Evolutionary conservation across 495 filamentous ascomycete genomes (phyloP).

Genomic region (Penicillium herquei): DNA sequence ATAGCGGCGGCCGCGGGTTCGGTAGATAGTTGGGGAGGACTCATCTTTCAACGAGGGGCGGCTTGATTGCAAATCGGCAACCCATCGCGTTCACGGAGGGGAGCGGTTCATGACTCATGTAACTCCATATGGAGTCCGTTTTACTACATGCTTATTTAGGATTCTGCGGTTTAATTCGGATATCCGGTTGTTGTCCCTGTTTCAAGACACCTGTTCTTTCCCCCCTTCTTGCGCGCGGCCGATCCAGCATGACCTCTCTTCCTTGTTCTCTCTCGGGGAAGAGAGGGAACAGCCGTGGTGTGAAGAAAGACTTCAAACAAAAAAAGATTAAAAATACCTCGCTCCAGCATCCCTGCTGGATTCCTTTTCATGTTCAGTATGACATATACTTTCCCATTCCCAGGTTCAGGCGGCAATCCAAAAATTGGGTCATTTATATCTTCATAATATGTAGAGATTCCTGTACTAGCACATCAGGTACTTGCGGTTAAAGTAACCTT

Average conservation of each 20-base stretch:
- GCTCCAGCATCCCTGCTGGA: slow-evolving; percentile 36
- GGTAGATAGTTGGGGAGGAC: slow-evolving; percentile 47
- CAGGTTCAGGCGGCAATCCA: slow-evolving; percentile 38
- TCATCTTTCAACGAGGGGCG: slow-evolving; percentile 40
- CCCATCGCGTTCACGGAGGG: slow-evolving; percentile 28
- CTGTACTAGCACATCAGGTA: no score
- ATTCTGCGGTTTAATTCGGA: slow-evolving; percentile 38
- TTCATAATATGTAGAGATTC: neutral
- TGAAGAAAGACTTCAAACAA: slow-evolving; percentile 39
- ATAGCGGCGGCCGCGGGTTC: slow-evolving; percentile 47
- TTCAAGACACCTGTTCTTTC: slow-evolving; percentile 27
- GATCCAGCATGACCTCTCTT: slow-evolving; percentile 33
- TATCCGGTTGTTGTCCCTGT: slow-evolving; percentile 35
- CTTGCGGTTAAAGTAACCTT: no score
- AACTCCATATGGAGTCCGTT: slow-evolving; percentile 41
- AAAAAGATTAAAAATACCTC: slow-evolving; percentile 45
- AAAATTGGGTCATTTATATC: slow-evolving; percentile 28
- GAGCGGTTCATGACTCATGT: slow-evolving; percentile 43
- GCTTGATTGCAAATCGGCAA: slow-evolving; percentile 43
- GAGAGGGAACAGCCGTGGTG: slow-evolving; percentile 34
- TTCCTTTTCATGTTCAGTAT: slow-evolving; percentile 43
- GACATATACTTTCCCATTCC: slow-evolving; percentile 38
- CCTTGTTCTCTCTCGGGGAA: slow-evolving; percentile 5
- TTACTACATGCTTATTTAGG: slow-evolving; percentile 31
- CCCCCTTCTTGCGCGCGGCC: slow-evolving; percentile 30